phyloP scores from a whole-genome alignment of 148 eudicot genomes.

The Nepenthes gracilis region DNA sequence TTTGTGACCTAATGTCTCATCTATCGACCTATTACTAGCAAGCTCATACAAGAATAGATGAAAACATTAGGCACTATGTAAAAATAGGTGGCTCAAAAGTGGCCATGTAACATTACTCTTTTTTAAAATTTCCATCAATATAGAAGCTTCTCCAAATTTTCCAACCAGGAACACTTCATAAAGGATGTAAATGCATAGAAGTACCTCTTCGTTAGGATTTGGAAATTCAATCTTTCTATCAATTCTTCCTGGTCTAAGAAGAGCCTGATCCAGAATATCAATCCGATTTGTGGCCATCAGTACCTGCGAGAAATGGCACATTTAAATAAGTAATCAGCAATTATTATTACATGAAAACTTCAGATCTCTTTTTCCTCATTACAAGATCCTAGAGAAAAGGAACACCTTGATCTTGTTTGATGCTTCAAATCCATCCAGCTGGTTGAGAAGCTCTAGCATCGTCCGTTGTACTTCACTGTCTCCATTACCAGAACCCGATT shows the following conservation, averaged over 20 bases:
- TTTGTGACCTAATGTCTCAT: no score
- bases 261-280: constrained; percentile 69
- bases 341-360: no score
- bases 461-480: constrained; percentile 82
- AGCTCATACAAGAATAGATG: no score
- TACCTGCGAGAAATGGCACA: constrained; percentile 23
- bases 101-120: no score
- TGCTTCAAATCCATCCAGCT: constrained; percentile 77
- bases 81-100: no score
- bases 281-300: constrained; percentile 78
- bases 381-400: neutral
- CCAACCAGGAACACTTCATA: constrained; percentile 1
- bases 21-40: no score
- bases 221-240: constrained; percentile 77
- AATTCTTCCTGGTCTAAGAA: constrained; percentile 73
- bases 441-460: constrained; percentile 75
- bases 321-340: neutral
- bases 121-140: no score
- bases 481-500: constrained; percentile 74
- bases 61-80: no score
- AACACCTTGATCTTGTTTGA: constrained; percentile 68
- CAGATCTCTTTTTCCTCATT: no score
- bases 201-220: constrained; percentile 68
- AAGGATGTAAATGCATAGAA: neutral
- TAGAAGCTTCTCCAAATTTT: neutral